Evolutionary conservation across 2,329 filamentous ascomycete genomes (phyloP).

Genomic region (Pleurostoma richardsiae): DNA sequence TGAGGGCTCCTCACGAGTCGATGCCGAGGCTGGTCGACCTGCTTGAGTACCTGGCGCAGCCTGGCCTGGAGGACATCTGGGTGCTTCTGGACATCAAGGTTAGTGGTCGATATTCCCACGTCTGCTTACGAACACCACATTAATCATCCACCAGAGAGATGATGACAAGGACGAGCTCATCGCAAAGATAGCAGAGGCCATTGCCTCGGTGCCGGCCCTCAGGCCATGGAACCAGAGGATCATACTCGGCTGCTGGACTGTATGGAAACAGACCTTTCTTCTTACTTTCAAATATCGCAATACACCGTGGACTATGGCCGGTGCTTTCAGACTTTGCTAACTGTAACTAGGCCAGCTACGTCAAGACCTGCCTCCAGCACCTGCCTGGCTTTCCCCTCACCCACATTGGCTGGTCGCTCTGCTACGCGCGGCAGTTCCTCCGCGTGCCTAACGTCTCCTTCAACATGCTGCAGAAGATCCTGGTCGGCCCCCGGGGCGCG

Average conservation of each 20-base stretch:
- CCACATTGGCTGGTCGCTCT: conserved; percentile 63
- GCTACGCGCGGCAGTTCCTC: conserved; percentile 69
- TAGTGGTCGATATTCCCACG: conserved; percentile 7
- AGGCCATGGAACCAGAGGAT: conserved; percentile 68
- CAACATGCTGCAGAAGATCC: conserved; percentile 66
- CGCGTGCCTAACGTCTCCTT: conserved; percentile 62
- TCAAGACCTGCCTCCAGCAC: conserved; percentile 56
- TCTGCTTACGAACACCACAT: conserved; percentile 82
- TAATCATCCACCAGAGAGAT: conserved; percentile 53
- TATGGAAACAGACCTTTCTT: conserved; percentile 23
- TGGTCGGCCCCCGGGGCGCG: conserved; percentile 63
- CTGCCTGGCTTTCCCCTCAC: conserved; percentile 59
- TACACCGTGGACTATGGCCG: too few species aligned
- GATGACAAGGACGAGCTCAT: conserved; percentile 70
- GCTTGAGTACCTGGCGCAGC: conserved; percentile 63
- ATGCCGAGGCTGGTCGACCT: conserved; percentile 75
- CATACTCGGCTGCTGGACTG: conserved; percentile 78
- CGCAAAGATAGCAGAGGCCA: conserved; percentile 57
- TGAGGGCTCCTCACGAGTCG: conserved; percentile 60
- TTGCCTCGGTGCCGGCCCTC: conserved; percentile 45
- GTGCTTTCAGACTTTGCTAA: too few species aligned
- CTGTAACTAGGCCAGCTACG: conserved; percentile 52
- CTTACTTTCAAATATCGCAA: too few species aligned
- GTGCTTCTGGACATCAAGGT: conserved; percentile 86
- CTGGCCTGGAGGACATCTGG: conserved; percentile 67